Percentiles rank a stretch among this genome's conserved stretches.
Conservation (phyloP, 2,329 filamentous ascomycete species). For the Myriosclerotinia scirpicola region DNA sequence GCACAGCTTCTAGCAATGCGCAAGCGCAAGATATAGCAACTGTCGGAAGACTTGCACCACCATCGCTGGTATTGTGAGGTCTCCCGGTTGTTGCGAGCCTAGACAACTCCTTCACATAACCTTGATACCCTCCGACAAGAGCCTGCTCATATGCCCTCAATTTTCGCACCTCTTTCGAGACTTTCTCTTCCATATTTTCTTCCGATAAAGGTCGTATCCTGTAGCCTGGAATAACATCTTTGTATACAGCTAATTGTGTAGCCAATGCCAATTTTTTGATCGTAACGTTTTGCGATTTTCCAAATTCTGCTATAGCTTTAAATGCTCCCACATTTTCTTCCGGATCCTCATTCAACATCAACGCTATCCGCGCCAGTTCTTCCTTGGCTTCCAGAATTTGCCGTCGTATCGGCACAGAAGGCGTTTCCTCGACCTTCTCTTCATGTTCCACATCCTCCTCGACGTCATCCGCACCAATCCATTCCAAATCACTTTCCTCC, state of each 20-base stretch:
- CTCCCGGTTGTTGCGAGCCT: slow-evolving; percentile 61
- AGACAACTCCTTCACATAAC: slow-evolving; percentile 75
- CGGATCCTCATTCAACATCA: slow-evolving; percentile 82
- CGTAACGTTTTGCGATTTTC: slow-evolving; percentile 65
- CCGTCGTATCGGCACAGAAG: slow-evolving; percentile 70
- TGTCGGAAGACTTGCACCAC: slow-evolving; percentile 57
- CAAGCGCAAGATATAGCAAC: slow-evolving; percentile 86
- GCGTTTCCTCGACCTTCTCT: slow-evolving; percentile 52
- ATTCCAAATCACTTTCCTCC: slow-evolving; percentile 60
- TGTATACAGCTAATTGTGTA: slow-evolving; percentile 87
- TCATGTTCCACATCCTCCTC: slow-evolving; percentile 53
- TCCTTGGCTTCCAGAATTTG: slow-evolving; percentile 88
- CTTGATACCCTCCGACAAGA: slow-evolving; percentile 80
- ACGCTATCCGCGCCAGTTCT: slow-evolving; percentile 81
- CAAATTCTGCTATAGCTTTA: slow-evolving; percentile 73
- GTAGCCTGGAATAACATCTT: slow-evolving; percentile 95
- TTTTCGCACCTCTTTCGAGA: slow-evolving; percentile 88
- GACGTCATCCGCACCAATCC: slow-evolving; percentile 57
- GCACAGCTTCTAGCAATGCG: slow-evolving; percentile 74
- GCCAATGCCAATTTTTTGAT: slow-evolving; percentile 85
- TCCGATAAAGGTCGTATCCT: slow-evolving; percentile 81
- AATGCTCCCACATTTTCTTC: slow-evolving; percentile 84
- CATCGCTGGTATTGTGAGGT: slow-evolving; percentile 42
- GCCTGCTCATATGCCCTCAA: slow-evolving; percentile 84
- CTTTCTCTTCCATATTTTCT: slow-evolving; percentile 71